A percentile compares a stretch with the other conserved stretches of the same genome.
Evolutionary conservation across 169 alveolate species (phyloP).

Genomic region (Amoebophrya sp.): DNA sequence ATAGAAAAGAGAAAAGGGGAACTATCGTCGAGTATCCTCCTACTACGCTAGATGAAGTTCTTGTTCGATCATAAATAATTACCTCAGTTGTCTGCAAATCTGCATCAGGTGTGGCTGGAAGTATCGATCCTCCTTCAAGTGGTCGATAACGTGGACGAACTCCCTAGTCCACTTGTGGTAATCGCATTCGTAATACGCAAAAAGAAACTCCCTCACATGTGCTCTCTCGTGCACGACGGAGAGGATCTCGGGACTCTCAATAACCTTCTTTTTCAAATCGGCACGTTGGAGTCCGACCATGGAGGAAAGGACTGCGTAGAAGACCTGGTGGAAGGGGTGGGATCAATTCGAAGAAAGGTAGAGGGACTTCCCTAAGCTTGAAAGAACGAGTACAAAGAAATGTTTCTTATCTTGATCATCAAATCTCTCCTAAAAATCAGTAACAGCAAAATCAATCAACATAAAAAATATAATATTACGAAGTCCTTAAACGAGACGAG

Average conservation of each 20-base stretch:
- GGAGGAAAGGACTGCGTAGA: constrained; percentile 78
- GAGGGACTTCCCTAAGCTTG: background rate
- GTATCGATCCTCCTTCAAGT: background rate
- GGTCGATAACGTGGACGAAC: background rate
- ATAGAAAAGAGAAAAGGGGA: no score
- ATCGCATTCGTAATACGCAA: background rate
- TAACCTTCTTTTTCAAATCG: constrained; percentile 68
- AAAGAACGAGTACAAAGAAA: no score
- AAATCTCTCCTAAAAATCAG: no score
- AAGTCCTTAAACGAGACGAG: constrained; percentile 73
- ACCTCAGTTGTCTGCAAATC: no score
- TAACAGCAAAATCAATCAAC: no score
- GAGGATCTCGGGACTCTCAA: constrained; percentile 79
- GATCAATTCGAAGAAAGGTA: background rate
- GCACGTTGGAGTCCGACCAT: constrained; percentile 72
- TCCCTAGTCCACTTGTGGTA: background rate
- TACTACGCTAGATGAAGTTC: no score
- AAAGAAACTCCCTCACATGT: constrained; percentile 63
- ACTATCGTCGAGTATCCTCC: no score
- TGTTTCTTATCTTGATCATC: background rate
- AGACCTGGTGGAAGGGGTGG: constrained; percentile 66
- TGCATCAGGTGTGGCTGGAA: no score
- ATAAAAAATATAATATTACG: background rate
- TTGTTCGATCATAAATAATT: no score
- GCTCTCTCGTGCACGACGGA: constrained; percentile 77